Percentiles rank a stretch among this genome's conserved stretches.
Evolutionary conservation across 805 yeast species (phyloP).

Genomic region (Ogataea degrootiae): DNA sequence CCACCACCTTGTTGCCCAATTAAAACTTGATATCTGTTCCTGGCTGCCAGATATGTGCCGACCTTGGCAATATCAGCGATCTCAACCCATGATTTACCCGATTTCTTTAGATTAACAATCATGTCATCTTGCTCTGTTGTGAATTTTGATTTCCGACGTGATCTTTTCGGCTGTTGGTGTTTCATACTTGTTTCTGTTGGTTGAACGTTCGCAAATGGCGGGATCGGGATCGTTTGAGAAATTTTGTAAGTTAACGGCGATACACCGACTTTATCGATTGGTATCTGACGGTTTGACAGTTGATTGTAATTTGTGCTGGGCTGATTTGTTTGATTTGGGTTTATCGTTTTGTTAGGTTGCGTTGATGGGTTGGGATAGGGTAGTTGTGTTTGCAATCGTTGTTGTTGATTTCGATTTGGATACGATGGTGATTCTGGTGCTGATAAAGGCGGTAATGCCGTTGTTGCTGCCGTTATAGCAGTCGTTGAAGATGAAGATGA

Average conservation of each 20-base stretch:
- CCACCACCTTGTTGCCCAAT: slow-evolving; percentile 84
- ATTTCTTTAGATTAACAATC: slow-evolving; percentile 55
- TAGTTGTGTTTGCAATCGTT: background rate
- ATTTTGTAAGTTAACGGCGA: slow-evolving; percentile 20
- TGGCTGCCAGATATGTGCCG: slow-evolving; percentile 65
- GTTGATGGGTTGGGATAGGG: background rate
- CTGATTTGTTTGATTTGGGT: no score
- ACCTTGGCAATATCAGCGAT: slow-evolving; percentile 63
- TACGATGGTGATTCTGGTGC: background rate
- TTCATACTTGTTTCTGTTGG: slow-evolving; percentile 20
- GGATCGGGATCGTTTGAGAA: slow-evolving; percentile 23
- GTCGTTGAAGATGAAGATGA: background rate
- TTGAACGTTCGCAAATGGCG: slow-evolving; percentile 24
- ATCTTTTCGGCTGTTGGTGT: slow-evolving; percentile 36
- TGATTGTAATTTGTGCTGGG: slow-evolving; percentile 6
- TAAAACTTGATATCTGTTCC: slow-evolving; percentile 73
- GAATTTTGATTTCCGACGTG: slow-evolving; percentile 64
- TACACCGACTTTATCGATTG: slow-evolving; percentile 7
- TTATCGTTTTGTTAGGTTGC: background rate
- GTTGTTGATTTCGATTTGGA: background rate
- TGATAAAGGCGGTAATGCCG: background rate
- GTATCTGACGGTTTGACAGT: no score
- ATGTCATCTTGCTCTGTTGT: slow-evolving; percentile 62
- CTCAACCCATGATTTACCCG: slow-evolving; percentile 69
- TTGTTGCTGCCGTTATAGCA: no score